Conservation (phyloP, 257 asterid species). For the Petrea volubilis region DNA sequence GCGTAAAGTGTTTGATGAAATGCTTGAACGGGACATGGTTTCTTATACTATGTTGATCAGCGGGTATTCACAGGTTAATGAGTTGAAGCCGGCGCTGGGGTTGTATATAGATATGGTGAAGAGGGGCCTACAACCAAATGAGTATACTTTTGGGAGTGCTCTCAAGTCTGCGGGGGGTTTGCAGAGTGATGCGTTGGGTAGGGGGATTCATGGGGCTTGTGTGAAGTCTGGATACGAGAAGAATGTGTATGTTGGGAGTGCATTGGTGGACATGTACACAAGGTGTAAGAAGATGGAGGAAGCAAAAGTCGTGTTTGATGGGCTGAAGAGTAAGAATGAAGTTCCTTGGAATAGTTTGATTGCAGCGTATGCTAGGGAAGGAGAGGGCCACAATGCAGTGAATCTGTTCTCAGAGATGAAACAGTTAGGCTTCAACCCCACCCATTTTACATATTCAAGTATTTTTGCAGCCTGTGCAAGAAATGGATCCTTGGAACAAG, state of each 20-base stretch:
- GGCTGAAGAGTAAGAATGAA: constrained; percentile 55
- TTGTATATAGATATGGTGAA: constrained; percentile 55
- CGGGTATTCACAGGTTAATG: constrained; percentile 65
- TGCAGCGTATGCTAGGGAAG: constrained; percentile 73
- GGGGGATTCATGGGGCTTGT: constrained; percentile 62
- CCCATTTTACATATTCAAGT: constrained; percentile 78
- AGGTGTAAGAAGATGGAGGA: constrained; percentile 56
- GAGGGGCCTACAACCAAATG: constrained; percentile 57
- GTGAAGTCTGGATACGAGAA: constrained; percentile 54
- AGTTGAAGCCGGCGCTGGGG: constrained; percentile 41
- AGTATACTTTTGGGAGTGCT: constrained; percentile 76
- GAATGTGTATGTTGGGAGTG: constrained; percentile 74
- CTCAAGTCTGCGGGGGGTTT: constrained; percentile 63
- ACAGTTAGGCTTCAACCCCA: constrained; percentile 55
- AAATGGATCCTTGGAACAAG: constrained; percentile 76
- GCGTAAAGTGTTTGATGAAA: constrained; percentile 66
- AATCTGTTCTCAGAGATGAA: constrained; percentile 65
- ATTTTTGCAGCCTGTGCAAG: constrained; percentile 69
- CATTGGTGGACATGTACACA: constrained; percentile 76
- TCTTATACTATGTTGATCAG: constrained; percentile 72
- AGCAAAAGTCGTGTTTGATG: constrained; percentile 50
- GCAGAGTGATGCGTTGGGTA: constrained; percentile 45
- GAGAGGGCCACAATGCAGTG: constrained; percentile 56
- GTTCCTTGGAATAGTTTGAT: constrained; percentile 85
- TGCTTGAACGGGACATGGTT: constrained; percentile 74